Conservation (phyloP, 2,329 filamentous ascomycete genomes). For the Hypoxylon sp. region DNA sequence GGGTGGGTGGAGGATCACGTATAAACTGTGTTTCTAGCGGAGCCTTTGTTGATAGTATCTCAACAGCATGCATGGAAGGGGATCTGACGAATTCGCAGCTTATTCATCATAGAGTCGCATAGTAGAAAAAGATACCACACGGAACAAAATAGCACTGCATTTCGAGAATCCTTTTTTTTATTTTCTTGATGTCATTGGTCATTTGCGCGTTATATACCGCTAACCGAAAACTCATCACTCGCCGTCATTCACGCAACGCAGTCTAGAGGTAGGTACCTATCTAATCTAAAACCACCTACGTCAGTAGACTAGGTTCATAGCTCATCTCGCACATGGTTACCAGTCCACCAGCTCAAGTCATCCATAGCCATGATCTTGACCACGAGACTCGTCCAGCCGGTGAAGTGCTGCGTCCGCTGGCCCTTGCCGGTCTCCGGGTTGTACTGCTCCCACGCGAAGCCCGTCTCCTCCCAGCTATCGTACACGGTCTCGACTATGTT, state of each 20-base stretch:
- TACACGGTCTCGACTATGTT: conserved; percentile 93
- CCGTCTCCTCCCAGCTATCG: conserved; percentile 88
- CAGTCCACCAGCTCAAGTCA: conserved; percentile 64
- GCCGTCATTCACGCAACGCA: not conserved
- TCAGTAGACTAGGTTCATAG: conserved; percentile 55
- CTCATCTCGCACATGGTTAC: conserved; percentile 61
- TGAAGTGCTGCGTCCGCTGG: conserved; percentile 98
- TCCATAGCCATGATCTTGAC: conserved; percentile 98
- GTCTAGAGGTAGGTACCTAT: not conserved
- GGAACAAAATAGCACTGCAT: conserved; percentile 10
- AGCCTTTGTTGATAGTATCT: conserved; percentile 16
- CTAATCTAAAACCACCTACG: not conserved
- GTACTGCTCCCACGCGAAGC: conserved; percentile 99
- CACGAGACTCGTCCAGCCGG: conserved; percentile 98
- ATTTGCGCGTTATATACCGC: not conserved
- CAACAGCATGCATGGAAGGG: conserved; percentile 20
- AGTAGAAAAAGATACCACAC: conserved; percentile 21
- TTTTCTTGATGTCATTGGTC: conserved; percentile 6
- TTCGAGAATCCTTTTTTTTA: conserved; percentile 2
- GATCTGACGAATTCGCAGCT: conserved; percentile 28
- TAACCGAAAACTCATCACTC: not conserved
- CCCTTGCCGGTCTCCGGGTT: conserved; percentile 92
- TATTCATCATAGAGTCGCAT: conserved; percentile 43
- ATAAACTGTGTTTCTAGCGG: not conserved
- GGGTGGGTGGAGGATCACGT: not conserved